phyloP scores from a whole-genome alignment of 192 early-diverging fungal species.

The Mortierella antarctica region DNA sequence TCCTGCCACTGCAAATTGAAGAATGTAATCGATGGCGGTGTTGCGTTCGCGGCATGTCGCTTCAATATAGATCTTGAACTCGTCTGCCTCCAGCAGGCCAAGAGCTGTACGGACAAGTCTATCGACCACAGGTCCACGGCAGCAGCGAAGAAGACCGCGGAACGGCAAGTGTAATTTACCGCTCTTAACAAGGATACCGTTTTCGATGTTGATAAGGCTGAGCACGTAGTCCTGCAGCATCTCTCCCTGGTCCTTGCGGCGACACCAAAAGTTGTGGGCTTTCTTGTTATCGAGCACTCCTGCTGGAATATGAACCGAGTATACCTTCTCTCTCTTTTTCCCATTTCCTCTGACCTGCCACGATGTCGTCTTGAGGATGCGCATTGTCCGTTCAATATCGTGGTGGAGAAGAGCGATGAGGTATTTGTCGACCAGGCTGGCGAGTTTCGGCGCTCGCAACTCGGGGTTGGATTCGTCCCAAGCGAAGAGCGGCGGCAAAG shows the following conservation, averaged over 20 bases:
- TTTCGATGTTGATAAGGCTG: constrained; percentile 6
- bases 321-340: neutral
- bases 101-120: constrained; percentile 18
- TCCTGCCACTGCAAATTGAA: constrained; percentile 23
- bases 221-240: constrained; percentile 20
- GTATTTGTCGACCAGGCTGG: constrained; percentile 11
- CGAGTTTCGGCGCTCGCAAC: constrained; percentile 18
- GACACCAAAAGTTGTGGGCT: constrained; percentile 16
- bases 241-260: neutral
- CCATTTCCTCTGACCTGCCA: neutral
- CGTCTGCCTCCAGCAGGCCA: neutral
- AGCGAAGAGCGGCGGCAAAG: constrained; percentile 22
- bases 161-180: neutral
- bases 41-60: neutral
- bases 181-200: constrained; percentile 28
- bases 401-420: constrained; percentile 19
- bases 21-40: neutral
- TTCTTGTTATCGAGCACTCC: neutral
- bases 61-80: constrained; percentile 5
- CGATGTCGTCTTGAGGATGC: constrained; percentile 25
- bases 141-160: constrained; percentile 6
- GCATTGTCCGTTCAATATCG: constrained; percentile 22
- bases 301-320: constrained; percentile 10
- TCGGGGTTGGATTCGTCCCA: constrained; percentile 12
- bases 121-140: constrained; percentile 24